A percentile compares a stretch with the other conserved stretches of the same genome.
phyloP scores from a whole-genome alignment of 2,329 filamentous ascomycete genomes.

The Davidsoniella australis region DNA sequence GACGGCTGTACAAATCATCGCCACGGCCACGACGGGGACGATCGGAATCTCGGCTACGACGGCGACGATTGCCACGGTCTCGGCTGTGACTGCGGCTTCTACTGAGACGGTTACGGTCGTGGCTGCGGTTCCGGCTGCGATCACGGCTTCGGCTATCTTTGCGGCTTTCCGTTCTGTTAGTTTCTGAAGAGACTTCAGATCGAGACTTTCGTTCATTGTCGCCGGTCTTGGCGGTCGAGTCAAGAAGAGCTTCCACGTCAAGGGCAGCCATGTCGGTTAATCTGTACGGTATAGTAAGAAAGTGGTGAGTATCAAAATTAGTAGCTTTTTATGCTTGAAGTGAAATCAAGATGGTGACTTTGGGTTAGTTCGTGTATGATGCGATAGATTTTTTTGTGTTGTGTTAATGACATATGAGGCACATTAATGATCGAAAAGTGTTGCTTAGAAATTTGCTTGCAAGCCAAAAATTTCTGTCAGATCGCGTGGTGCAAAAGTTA shows the following conservation, averaged over 20 bases:
- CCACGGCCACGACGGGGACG: conserved; percentile 50
- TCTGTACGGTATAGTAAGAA: not conserved
- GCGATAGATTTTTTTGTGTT: no score
- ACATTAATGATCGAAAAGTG: no score
- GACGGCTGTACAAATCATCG: conserved; percentile 51
- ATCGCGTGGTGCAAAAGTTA: no score
- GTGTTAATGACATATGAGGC: no score
- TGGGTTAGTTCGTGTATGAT: not conserved
- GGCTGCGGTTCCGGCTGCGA: conserved; percentile 38
- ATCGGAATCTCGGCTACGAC: conserved; percentile 64
- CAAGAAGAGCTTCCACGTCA: conserved; percentile 81
- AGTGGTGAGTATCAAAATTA: not conserved
- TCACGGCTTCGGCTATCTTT: conserved; percentile 29
- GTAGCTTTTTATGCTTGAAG: not conserved
- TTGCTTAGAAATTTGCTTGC: no score
- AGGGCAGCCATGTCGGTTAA: conserved; percentile 26
- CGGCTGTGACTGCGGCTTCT: conserved; percentile 38
- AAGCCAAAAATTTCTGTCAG: no score
- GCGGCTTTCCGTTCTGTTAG: conserved; percentile 38
- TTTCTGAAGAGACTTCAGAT: conserved; percentile 31
- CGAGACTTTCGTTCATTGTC: conserved; percentile 28
- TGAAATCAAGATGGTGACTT: not conserved
- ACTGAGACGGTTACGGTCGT: conserved; percentile 31
- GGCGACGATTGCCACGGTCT: conserved; percentile 39
- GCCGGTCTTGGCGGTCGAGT: conserved; percentile 54